These are phyloP conservation scores for Hypericum androsaemum DNA, from an alignment of 345 rosid genomes.

Conservation along the genomic window DNA sequence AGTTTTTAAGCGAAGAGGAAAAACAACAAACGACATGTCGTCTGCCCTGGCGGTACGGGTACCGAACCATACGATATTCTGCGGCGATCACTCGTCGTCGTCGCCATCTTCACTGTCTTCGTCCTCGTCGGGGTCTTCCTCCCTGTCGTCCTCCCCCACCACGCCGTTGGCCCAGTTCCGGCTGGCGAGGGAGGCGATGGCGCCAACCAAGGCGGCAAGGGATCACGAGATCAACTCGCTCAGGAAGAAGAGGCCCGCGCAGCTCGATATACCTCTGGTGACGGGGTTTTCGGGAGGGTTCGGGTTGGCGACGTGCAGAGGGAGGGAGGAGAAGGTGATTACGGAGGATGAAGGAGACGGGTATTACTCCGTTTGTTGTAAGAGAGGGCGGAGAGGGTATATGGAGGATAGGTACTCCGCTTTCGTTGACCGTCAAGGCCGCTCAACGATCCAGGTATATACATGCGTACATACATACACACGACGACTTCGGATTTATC, in stretches of 20 bases:
- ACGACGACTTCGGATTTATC: too few relatives aligned
- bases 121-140: background rate
- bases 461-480: too few relatives aligned
- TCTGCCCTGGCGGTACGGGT: constrained; percentile 16
- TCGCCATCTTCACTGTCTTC: constrained; percentile 2
- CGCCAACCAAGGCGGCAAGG: constrained; percentile 6
- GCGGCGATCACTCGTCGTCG: constrained; percentile 16
- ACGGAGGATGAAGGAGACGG: constrained; percentile 27
- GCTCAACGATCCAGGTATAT: background rate
- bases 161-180: constrained; percentile 6
- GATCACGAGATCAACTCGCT: background rate
- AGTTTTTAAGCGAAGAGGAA: background rate
- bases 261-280: constrained; percentile 22
- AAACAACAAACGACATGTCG: constrained; percentile 13
- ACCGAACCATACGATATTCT: constrained; percentile 30
- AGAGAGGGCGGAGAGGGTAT: constrained; percentile 32
- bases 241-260: constrained; percentile 39
- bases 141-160: background rate
- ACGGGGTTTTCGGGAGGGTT: constrained; percentile 4
- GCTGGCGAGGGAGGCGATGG: constrained; percentile 1
- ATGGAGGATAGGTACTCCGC: constrained; percentile 43
- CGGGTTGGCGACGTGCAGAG: constrained; percentile 7
- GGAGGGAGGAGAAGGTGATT: constrained; percentile 15
- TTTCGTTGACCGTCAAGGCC: constrained; percentile 16
- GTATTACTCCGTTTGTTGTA: constrained; percentile 35